Evolutionary conservation across 2,329 filamentous ascomycete species (phyloP), one percentile per base, ranked within the genome.

Genomic region (Alternaria solani): DNA sequence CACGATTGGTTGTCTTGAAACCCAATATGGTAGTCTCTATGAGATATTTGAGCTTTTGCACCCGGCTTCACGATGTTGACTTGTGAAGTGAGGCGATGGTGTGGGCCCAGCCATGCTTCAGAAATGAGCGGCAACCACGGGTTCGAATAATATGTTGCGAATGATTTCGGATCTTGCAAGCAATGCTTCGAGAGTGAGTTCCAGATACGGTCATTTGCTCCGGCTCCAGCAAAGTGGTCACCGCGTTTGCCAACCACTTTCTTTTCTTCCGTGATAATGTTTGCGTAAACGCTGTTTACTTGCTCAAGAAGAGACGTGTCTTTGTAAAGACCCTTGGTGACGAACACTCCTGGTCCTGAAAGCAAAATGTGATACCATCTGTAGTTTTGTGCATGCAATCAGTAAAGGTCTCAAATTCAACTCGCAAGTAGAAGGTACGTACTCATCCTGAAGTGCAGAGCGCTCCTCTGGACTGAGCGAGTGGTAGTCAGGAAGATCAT

Each of bases 171-270:
- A 62, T 87, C 82, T 28, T 77, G 69, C 2, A 85, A 71, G 20
- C 81, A 84, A 67, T 89, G 87, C 69, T 89, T 90, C 63, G 83
- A 83, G 74, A 89, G 87, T 0, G 87, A 87, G 76, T 89, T 89
- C 87, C 87, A 90, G 77, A 89, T 88, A 9, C 88, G 82, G 55
- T 85, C 81, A 69, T 89, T 89, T 25, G 81, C 81, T 23, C 84
- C 84, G 2, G 80, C 79, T 5, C 81, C 75, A 1, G 87, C 86
- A 72, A 89, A 89, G 68, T 89, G 87, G 72, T 89, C 87, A 23
- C 87, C 87, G 52, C 83, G 82, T 46, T 67, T 67, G 1, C 73
- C 61, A 51, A 25, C 72, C 72, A 23, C 69, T 48, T 72, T 87
- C 83, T 85, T 87, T 16, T 83, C 80, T n/a, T 76, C 66, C 8